phyloP scores from a whole-genome alignment of 257 asterid genomes.

The Ehretia macrophylla region DNA sequence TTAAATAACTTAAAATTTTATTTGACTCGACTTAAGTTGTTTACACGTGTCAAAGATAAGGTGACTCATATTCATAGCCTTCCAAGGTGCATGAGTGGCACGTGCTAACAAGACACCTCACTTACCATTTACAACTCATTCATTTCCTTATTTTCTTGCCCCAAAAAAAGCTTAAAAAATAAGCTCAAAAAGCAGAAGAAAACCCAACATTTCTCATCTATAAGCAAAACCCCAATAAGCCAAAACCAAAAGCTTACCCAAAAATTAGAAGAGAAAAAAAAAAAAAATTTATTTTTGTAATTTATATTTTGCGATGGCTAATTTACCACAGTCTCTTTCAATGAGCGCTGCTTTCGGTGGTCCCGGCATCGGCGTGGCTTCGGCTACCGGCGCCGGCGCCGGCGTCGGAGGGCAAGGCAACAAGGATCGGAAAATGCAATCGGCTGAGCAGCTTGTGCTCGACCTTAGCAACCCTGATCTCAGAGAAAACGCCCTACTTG shows the following conservation, averaged over 20 bases:
- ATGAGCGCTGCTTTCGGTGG: conserved; percentile 40
- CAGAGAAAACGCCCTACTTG: conserved; percentile 87
- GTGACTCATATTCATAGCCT: too few species aligned
- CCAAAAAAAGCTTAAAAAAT: too few species aligned
- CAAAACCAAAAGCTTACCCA: too few species aligned
- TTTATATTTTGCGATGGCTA: conserved; percentile 28
- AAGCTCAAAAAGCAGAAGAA: too few species aligned
- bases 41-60: too few species aligned
- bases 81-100: conserved; percentile 10
- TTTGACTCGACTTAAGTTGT: too few species aligned
- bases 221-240: too few species aligned
- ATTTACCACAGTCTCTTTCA: conserved; percentile 32
- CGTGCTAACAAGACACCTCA: neutral
- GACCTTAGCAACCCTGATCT: conserved; percentile 89
- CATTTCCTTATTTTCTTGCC: conserved; percentile 3
- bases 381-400: conserved; percentile 13
- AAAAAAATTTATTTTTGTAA: neutral
- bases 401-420: conserved; percentile 18
- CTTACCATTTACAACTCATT: too few species aligned
- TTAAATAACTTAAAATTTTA: too few species aligned
- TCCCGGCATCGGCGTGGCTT: conserved; percentile 15
- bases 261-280: neutral
- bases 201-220: too few species aligned
- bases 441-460: conserved; percentile 84
- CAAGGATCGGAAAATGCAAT: conserved; percentile 68